Evolutionary conservation across 148 eudicot species (phyloP), one percentile per base, ranked within the genome.

Genomic region (Rhododendron ferrugineum): DNA sequence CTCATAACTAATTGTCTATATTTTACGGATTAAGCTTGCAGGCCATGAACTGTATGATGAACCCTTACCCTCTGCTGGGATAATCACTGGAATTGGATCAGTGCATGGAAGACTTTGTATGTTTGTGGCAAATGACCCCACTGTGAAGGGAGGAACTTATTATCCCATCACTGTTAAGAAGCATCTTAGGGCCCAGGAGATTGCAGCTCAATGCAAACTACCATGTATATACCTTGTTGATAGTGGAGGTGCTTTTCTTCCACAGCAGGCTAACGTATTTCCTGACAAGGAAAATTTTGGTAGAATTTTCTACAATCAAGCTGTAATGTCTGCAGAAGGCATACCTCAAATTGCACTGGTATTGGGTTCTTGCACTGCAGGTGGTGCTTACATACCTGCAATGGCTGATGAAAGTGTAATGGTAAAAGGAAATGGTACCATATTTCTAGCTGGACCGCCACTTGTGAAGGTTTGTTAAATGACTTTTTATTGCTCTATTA

Each of bases 351-450:
- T 97, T 86, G 98, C 99, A 22, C 89, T 97, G 75, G 99, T 97
- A 49, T 89, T 97, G 86, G 99, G 99, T 82, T 97, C 99, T 72
- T 97, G 99, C 80, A 97, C 99, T 58, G 99, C 99, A 54, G 99
- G 99, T 49, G 99, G 99, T 84, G 98, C 98, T 46, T 97, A 97
- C 84, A 97, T 97, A 86, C 99, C 99, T 86, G 99, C 99, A 66
- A 95, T 97, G 98, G 99, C 99, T 78, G 99, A 97, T 91, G 98
- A 97, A 89, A 97, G 98, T 91, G 98, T 97, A 73, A 97, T 97
- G 99, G 99, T 97, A 64, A 97, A 95, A 92, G 98, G 98, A 91
- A 97, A 97, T 87, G 99, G 98, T 78, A 97, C 96, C n/a, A 95
- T 97, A 75, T 97, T 97, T 89, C 96, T 97, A 37, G 99, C 98